A percentile compares a stretch with the other conserved stretches of the same genome.
Conservation (phyloP, 2,329 filamentous ascomycete species). For the Xylaria sp. region DNA sequence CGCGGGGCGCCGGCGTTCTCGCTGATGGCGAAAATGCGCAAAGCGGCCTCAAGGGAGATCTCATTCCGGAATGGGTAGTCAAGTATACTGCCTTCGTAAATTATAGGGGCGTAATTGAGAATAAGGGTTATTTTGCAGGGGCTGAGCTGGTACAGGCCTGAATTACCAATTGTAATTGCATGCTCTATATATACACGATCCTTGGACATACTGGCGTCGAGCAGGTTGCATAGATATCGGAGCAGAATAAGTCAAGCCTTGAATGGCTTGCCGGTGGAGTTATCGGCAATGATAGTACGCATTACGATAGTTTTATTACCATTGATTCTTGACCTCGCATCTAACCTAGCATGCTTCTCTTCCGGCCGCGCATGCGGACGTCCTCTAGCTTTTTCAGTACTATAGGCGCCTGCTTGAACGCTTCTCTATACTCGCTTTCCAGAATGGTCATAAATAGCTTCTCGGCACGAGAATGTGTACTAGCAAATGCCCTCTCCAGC, state of each 20-base stretch:
- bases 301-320: conserved; percentile 24
- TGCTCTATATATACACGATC: conserved; percentile 19
- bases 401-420: conserved; percentile 77
- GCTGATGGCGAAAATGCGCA: conserved; percentile 64
- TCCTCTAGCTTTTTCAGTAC: conserved; percentile 88
- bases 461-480: conserved; percentile 90
- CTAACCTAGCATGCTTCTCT: conserved; percentile 95
- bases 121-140: conserved; percentile 95
- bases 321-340: conserved; percentile 17
- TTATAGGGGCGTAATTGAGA: conserved; percentile 94
- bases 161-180: conserved; percentile 5
- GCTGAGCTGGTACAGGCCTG: conserved; percentile 70
- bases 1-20: conserved; percentile 79
- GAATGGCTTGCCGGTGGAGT: conserved; percentile 5
- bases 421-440: conserved; percentile 72
- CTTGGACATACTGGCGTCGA: conserved; percentile 20
- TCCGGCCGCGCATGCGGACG: conserved; percentile 91
- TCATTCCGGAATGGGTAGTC: conserved; percentile 92
- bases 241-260: conserved; percentile 17
- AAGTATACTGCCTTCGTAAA: conserved; percentile 97
- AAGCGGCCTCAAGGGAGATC: conserved; percentile 75
- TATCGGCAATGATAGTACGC: conserved; percentile 19
- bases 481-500: conserved; percentile 91
- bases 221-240: conserved; percentile 34
- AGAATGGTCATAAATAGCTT: conserved; percentile 78